Evolutionary conservation across 805 yeast species (phyloP).

Genomic region (Clavispora vitiphila): DNA sequence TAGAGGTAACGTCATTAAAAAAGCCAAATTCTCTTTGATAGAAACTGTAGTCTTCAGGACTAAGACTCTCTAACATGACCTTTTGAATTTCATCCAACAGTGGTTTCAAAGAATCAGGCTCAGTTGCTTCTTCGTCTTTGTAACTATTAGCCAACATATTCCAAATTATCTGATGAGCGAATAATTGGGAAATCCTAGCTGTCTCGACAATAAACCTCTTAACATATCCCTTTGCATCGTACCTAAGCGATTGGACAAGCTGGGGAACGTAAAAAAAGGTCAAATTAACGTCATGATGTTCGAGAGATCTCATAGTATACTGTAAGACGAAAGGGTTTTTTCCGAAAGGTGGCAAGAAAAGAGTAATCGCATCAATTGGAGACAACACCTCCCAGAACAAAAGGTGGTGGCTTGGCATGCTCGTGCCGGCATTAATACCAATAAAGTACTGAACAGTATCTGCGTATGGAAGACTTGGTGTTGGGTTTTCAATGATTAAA

Average conservation of each 20-base stretch:
- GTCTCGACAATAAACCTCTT: constrained; percentile 87
- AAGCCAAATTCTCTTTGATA: constrained; percentile 83
- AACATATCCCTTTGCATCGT: constrained; percentile 79
- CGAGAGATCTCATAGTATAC: constrained; percentile 85
- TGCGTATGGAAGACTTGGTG: constrained; percentile 50
- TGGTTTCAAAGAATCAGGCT: constrained; percentile 82
- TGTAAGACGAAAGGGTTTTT: constrained; percentile 67
- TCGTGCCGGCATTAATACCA: constrained; percentile 34
- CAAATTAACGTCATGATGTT: constrained; percentile 76
- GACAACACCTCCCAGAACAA: constrained; percentile 71
- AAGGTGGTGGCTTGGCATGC: constrained; percentile 37
- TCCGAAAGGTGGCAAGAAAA: constrained; percentile 73
- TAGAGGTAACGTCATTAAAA: constrained; percentile 85
- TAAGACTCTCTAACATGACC: constrained; percentile 58
- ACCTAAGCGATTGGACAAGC: constrained; percentile 86
- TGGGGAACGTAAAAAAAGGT: constrained; percentile 98
- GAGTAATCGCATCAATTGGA: constrained; percentile 80
- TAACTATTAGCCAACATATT: constrained; percentile 91
- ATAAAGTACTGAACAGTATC: constrained; percentile 54
- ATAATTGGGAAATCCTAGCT: constrained; percentile 82
- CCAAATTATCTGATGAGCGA: constrained; percentile 98
- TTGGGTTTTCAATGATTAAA: constrained; percentile 52
- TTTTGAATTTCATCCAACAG: constrained; percentile 67
- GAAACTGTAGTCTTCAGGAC: constrained; percentile 54
- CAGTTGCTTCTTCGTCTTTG: constrained; percentile 79